phyloP scores from a whole-genome alignment of 108 stramenopile species.

The Ochromonas danica region DNA sequence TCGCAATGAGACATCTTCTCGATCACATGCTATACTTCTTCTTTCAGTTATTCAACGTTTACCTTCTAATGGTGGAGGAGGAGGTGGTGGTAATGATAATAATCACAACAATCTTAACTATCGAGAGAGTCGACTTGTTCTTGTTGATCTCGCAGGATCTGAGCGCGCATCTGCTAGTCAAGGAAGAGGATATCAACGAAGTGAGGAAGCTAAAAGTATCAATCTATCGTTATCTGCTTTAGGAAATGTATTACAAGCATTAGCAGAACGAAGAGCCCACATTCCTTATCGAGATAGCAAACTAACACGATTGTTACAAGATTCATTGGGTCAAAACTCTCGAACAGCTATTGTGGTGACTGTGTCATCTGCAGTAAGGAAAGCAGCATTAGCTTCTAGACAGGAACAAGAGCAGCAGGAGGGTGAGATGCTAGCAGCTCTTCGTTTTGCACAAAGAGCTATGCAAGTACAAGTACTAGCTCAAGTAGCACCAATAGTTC shows the following conservation, averaged over 20 bases:
- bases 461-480: constrained; percentile 34
- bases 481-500: not conserved
- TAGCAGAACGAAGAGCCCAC: constrained; percentile 45
- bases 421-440: constrained; percentile 44
- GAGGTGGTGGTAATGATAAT: not conserved
- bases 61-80: not conserved
- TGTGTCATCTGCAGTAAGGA: not conserved
- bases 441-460: constrained; percentile 46
- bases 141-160: constrained; percentile 53
- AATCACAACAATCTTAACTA: not conserved
- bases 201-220: constrained; percentile 50
- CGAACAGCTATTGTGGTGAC: constrained; percentile 39
- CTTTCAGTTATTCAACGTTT: constrained; percentile 26
- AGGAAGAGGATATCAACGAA: not conserved
- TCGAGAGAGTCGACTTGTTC: constrained; percentile 36
- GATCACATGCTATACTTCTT: constrained; percentile 54
- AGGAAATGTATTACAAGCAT: constrained; percentile 52
- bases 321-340: constrained; percentile 42
- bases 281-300: constrained; percentile 55
- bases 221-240: constrained; percentile 53
- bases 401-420: not conserved
- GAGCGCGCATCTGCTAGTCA: constrained; percentile 39
- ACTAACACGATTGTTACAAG: constrained; percentile 51
- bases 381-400: not conserved
- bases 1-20: constrained; percentile 53